phyloP scores from a whole-genome alignment of 176 grass and related monocot species.

The Bothriochloa decipiens region DNA sequence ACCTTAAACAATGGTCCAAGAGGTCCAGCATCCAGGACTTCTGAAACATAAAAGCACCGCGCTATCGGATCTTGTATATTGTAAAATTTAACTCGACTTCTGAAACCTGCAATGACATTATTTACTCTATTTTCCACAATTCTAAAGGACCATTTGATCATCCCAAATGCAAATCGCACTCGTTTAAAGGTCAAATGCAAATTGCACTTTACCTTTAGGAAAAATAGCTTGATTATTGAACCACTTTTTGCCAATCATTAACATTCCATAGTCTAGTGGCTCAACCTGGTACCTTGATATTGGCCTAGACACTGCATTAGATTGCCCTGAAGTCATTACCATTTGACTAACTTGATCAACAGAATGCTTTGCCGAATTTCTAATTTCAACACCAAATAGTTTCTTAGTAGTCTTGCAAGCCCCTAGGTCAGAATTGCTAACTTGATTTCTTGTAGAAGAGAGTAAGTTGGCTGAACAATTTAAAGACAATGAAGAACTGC shows the following conservation, averaged over 20 bases:
- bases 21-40: constrained; percentile 79
- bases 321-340: constrained; percentile 43
- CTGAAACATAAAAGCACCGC: constrained; percentile 72
- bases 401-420: constrained; percentile 43
- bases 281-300: constrained; percentile 43
- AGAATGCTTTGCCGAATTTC: constrained; percentile 36
- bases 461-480: constrained; percentile 49
- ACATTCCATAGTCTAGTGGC: constrained; percentile 60
- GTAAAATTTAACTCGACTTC: constrained; percentile 67
- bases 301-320: constrained; percentile 19
- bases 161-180: constrained; percentile 14
- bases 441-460: constrained; percentile 28
- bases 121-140: constrained; percentile 36
- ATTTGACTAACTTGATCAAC: constrained; percentile 45
- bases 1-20: constrained; percentile 82
- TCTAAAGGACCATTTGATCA: constrained; percentile 1
- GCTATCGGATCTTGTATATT: constrained; percentile 66
- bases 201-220: constrained; percentile 62
- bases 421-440: constrained; percentile 22
- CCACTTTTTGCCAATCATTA: constrained; percentile 71
- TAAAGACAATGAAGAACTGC: constrained; percentile 36
- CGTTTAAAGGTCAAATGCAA: no score
- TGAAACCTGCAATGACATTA: constrained; percentile 66
- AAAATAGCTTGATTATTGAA: constrained; percentile 73
- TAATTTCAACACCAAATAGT: constrained; percentile 60